Base-by-base conservation (phyloP, 345 rosid species). In the Aethionema arabicum region DNA sequence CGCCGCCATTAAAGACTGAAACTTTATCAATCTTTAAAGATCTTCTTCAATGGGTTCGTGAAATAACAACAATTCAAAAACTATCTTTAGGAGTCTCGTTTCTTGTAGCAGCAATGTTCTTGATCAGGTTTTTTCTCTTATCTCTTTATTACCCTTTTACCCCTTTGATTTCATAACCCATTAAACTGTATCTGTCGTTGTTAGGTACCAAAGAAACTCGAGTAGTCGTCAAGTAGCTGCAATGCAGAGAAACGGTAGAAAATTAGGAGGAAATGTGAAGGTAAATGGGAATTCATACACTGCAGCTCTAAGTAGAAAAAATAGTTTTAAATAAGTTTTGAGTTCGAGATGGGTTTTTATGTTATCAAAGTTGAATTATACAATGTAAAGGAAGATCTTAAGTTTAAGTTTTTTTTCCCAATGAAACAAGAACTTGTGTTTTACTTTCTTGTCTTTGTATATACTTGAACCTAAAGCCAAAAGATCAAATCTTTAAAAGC, bases 61-160 rank as follows among this genome's bases (percentile, higher is more conserved):
- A 21, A 32, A 59, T 72, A 62, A 74, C 66, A 59, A 77, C 70
- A 6, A 52, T 59, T 52, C 57, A 81, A 61, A 85, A 72, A 42
- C 78, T 88, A 61, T 84, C 82, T 31, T 78, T 96, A 82, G 98
- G 91, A 8, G 78, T 90, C 32, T 95, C 96, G 62, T 93, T 89
- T 59, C 70, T 88, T 83, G 93, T 65, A 10, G 92, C 93, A 16
- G 69, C 86, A 31, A 38, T 85, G 60, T 78, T 88, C 70, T 62
- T 81, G 56, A 90, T 85, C 95, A 87, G 71, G 71, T 59, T 36
- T 63, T 59, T 27, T 49, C 46, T 32, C 61, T 45, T 32, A 4
- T 15, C 36, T 21, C 49, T 36, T 47, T 49, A 31, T 32, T 29
- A 43, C 29, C 21, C 7, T 39, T 41, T 57, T 5, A 49, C n/a